Percentiles rank a stretch among this genome's conserved stretches.
These are phyloP conservation scores for Chalaropsis thielavioides DNA, from an alignment of 2,329 filamentous ascomycete genomes.

Conservation along the genomic window DNA sequence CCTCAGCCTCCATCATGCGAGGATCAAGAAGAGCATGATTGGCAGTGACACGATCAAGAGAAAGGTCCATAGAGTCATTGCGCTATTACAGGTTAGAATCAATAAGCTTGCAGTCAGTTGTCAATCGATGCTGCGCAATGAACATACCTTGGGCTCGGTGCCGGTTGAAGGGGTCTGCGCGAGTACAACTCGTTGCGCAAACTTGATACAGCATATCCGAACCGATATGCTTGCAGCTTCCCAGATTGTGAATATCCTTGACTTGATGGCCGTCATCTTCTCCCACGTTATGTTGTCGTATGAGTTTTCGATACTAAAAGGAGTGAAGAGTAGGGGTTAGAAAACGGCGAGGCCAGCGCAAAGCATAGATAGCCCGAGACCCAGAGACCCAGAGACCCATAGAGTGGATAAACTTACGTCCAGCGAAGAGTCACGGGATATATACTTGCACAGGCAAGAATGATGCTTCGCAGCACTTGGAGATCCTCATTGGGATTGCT, in stretches of 20 bases:
- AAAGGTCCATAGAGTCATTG: conserved; percentile 53
- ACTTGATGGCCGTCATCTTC: conserved; percentile 76
- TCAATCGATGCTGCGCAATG: background rate
- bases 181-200: conserved; percentile 82
- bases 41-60: conserved; percentile 67
- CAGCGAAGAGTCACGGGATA: conserved; percentile 86
- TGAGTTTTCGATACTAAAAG: conserved; percentile 65
- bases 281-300: conserved; percentile 75
- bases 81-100: conserved; percentile 25
- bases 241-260: conserved; percentile 77
- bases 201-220: conserved; percentile 92
- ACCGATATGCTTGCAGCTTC: conserved; percentile 62
- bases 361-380: background rate
- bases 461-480: conserved; percentile 67
- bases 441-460: conserved; percentile 81
- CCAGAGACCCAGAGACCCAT: no score
- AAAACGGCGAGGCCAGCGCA: background rate
- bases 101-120: conserved; percentile 9
- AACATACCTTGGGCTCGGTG: conserved; percentile 64
- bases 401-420: conserved; percentile 54
- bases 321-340: conserved; percentile 17
- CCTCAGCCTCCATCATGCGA: conserved; percentile 78
- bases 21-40: conserved; percentile 70
- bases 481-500: conserved; percentile 62
- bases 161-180: conserved; percentile 78